Base-by-base conservation (phyloP, 169 alveolate species). In the Cryptosporidium sp. region DNA sequence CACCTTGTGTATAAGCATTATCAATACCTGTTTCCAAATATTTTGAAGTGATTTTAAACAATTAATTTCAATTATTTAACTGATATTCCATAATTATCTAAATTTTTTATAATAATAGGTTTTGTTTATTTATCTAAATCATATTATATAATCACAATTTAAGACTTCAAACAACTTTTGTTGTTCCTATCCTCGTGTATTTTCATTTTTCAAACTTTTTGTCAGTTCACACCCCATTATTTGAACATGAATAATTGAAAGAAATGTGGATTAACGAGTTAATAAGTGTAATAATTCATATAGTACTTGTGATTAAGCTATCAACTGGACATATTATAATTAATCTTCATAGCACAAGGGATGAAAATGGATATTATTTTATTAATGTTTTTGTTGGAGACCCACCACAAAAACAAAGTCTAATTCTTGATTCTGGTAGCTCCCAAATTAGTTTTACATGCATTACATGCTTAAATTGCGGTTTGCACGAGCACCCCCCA, bases 401-500 rank as follows among this genome's bases (percentile, higher is more conserved):
- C n/a, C 84, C 93, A 16, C 84, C 85, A 5, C 94, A 92, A 50
- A 80, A 92, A 52, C 94, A 92, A 61, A 84, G 92, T 23, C 86
- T 92, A 51, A 92, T 92, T 41, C 61, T 92, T 67, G 94, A 92
- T 45, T 87, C 94, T 1, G 94, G 94, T n/a, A 75, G 92, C 26
- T 91, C 94, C 21, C 94, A 91, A 18, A 69, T 92, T 51, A 92
- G 93, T 35, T 84, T 91, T 51, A 74, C 94, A n/a, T 92, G 94
- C 73, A 51, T 50, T 16, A 45, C 86, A 39, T 92, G 94, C 86
- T 55, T 58, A 43, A 61, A 91, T n/a, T 92, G 94, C 50, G 94
- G 94, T 12, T 31, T 37, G 61, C 94, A 92, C 51, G 85, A 85
- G 5, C 84, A 91, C 45, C 87, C 74, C 33, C 94, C 94, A 10